phyloP scores from a whole-genome alignment of 1,284 basidiomycete species.

The Spongispora temasekensis region DNA sequence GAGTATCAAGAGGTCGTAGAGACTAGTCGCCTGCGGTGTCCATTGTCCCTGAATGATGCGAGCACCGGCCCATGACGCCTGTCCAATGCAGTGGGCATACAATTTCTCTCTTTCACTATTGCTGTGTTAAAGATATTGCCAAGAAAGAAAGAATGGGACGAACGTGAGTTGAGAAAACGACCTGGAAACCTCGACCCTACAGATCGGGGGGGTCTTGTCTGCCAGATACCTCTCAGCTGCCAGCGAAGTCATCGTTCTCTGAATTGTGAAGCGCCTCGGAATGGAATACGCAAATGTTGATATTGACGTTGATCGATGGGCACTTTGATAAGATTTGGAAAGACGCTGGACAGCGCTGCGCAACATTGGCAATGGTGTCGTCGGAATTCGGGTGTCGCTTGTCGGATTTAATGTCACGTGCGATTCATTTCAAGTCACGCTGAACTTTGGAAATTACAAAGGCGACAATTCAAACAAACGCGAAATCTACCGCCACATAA shows the following conservation, averaged over 20 bases:
- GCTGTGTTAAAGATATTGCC: background rate
- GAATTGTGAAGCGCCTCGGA: background rate
- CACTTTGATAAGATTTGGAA: conserved; percentile 15
- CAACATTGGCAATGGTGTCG: conserved; percentile 10
- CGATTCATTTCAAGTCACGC: no score
- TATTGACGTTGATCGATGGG: conserved; percentile 15
- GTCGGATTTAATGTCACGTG: conserved; percentile 6
- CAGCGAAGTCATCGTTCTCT: conserved; percentile 38
- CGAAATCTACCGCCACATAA: no score
- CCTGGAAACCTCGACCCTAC: conserved; percentile 63
- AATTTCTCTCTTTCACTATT: conserved; percentile 69
- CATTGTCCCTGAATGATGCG: conserved; percentile 83
- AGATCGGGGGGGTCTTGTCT: conserved; percentile 67
- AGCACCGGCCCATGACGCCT: conserved; percentile 80
- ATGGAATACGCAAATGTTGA: background rate
- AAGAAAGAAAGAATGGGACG: conserved; percentile 9
- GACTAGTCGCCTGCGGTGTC: conserved; percentile 58
- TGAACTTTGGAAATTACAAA: no score
- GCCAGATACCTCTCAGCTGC: conserved; percentile 66
- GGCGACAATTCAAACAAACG: no score
- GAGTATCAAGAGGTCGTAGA: conserved; percentile 70
- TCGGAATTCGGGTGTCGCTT: conserved; percentile 11
- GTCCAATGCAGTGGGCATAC: conserved; percentile 69
- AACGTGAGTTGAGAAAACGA: conserved; percentile 71
- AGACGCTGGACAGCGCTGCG: conserved; percentile 8